These are phyloP conservation scores for Colletotrichum sp. DNA, from an alignment of 2,329 filamentous ascomycete genomes.

Conservation along the genomic window DNA sequence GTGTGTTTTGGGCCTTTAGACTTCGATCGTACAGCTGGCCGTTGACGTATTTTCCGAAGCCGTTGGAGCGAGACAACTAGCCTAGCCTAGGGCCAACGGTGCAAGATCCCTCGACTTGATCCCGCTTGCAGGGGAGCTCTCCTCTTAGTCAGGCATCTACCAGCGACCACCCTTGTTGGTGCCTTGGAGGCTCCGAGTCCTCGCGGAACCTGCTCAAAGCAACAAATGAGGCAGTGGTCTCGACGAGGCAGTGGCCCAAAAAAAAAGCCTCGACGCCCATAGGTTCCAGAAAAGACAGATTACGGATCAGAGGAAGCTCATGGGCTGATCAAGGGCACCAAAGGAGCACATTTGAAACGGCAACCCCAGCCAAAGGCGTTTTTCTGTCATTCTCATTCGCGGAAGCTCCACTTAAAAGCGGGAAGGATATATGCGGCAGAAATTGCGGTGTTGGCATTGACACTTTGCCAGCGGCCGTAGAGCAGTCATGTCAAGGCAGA, in stretches of 20 bases:
- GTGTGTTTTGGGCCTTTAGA: background rate
- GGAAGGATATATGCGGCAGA: background rate
- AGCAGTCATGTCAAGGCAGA: background rate
- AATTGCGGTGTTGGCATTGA: background rate
- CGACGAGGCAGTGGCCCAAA: background rate
- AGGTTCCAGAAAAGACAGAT: background rate
- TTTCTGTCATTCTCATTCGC: background rate
- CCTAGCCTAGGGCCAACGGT: background rate
- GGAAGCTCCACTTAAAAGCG: background rate
- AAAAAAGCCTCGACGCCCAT: background rate
- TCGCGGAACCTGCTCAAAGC: background rate
- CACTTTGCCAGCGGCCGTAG: background rate
- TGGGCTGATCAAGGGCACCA: background rate
- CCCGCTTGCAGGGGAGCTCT: background rate
- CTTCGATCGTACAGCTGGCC: background rate
- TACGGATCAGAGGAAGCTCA: background rate
- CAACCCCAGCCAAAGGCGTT: background rate
- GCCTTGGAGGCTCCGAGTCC: background rate
- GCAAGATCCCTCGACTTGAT: background rate
- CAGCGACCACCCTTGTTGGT: background rate
- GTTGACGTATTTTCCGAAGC: background rate
- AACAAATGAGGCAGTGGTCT: background rate
- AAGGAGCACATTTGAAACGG: background rate
- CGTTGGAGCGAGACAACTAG: background rate
- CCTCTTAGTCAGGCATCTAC: background rate